Evolutionary conservation across 371 early-diverging fungal species (phyloP), one percentile per base, ranked within the genome.

Genomic region (Mucor ambiguus): DNA sequence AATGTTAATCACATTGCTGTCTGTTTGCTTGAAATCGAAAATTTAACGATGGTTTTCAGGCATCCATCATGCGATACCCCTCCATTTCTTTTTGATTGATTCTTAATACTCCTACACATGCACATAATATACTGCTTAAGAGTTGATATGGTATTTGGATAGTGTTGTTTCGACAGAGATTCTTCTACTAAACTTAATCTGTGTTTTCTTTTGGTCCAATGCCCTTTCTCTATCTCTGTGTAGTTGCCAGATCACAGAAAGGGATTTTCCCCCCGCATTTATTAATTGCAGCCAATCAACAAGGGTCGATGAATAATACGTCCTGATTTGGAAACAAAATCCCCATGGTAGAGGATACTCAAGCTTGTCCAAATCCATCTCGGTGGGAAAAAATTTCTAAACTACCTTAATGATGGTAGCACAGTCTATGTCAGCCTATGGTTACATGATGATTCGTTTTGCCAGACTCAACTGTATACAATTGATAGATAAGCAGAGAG

Each of bases 311-410:
- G 48, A 48, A 48, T 48, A 48, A 48, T 48, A 48, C 48, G 24
- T 48, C 48, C 24, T 48, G 48, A n/a, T 48, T 48, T 48, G 48
- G 48, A 48, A 48, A 48, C 24, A 22, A 48, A 24, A 48, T 48
- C 48, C 48, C 24, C 48, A 48, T 48, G 48, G 48, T 22, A 48
- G 20, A 46, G 22, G 22, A 9, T 22, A 20, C 22, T 22, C 46
- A 46, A 11, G 22, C 46, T 46, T 46, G 46, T 46, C 46, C 46
- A 46, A 46, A 46, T 46, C 46, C n/a, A 20, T 46, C 46, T 46
- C 46, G 46, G 46, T 46, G 46, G 46, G 46, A 46, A 46, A 22
- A 22, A 7, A 9, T 46, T 46, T 46, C 46, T 46, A 46, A 46
- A 46, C 46, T 46, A 46, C 46, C 46, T 46, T 46, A 3, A 8